A percentile compares a stretch with the other conserved stretches of the same genome.
phyloP scores from a whole-genome alignment of 192 early-diverging fungal species.

The Phlyctochytrium planicorne region DNA sequence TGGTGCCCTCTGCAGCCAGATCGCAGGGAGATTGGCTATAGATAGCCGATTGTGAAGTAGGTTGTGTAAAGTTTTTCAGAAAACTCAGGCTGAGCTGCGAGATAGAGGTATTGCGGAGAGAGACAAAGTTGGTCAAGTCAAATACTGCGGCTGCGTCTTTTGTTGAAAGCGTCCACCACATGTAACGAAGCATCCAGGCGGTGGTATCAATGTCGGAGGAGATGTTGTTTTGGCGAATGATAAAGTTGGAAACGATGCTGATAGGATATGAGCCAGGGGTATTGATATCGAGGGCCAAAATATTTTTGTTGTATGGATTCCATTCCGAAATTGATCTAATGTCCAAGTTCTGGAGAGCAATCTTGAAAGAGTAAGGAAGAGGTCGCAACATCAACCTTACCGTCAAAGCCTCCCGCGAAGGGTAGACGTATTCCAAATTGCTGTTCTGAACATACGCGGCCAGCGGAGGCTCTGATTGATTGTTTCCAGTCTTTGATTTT shows the following conservation, averaged over 20 bases:
- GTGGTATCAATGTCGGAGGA: slow-evolving; percentile 1
- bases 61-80: neutral
- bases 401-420: neutral
- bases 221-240: slow-evolving; percentile 11
- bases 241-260: slow-evolving; percentile 9
- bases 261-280: slow-evolving; percentile 3
- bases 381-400: neutral
- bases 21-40: slow-evolving; percentile 11
- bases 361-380: neutral
- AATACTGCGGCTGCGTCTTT: neutral
- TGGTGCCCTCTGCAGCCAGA: neutral
- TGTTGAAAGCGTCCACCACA: slow-evolving; percentile 12
- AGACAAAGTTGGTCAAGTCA: neutral
- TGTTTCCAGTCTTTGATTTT: neutral
- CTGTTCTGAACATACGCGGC: neutral
- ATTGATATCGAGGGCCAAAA: neutral
- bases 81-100: neutral
- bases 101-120: slow-evolving; percentile 3
- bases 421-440: neutral
- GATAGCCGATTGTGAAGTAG: neutral
- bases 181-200: neutral
- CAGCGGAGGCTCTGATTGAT: neutral
- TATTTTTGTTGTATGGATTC: neutral
- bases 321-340: neutral
- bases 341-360: neutral